These are phyloP conservation scores for Colletotrichum theobromicola DNA, from an alignment of 2,329 filamentous ascomycete genomes.

Conservation along the genomic window DNA sequence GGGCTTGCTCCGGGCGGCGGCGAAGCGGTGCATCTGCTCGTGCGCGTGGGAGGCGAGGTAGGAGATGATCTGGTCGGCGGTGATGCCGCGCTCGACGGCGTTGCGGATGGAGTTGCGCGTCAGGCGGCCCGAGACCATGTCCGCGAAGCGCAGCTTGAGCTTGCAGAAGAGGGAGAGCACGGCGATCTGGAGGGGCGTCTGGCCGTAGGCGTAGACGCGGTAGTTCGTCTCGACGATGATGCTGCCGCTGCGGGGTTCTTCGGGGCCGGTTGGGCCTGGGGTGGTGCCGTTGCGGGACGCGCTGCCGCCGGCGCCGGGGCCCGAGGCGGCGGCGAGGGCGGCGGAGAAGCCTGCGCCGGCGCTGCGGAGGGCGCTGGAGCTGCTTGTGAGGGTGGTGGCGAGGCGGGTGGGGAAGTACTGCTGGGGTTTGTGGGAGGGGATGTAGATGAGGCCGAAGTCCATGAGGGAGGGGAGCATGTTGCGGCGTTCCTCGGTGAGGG, in stretches of 20 bases:
- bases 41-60: constrained; percentile 94
- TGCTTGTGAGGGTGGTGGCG: constrained; percentile 87
- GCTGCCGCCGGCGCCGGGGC: constrained; percentile 17
- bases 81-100: constrained; percentile 90
- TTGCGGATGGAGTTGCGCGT: constrained; percentile 87
- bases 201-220: constrained; percentile 95
- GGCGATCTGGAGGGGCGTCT: constrained; percentile 90
- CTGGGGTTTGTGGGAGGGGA: constrained; percentile 59
- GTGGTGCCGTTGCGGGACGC: constrained; percentile 36
- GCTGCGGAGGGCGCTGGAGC: constrained; percentile 72
- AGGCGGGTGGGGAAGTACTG: constrained; percentile 91
- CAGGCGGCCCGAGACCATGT: constrained; percentile 90
- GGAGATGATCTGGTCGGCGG: constrained; percentile 90
- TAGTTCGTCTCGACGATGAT: constrained; percentile 99
- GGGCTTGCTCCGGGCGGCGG: constrained; percentile 63
- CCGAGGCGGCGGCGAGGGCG: constrained; percentile 56
- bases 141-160: constrained; percentile 89
- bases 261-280: constrained; percentile 32
- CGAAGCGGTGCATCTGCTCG: constrained; percentile 83
- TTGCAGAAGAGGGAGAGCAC: constrained; percentile 90
- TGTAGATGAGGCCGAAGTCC: constrained; percentile 92
- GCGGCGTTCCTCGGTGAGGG: constrained; percentile 79
- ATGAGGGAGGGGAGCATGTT: constrained; percentile 90
- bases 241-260: constrained; percentile 69
- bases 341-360: constrained; percentile 72